A percentile compares a stretch with the other conserved stretches of the same genome.
These are phyloP conservation scores for Leishmania aethiopica DNA, from an alignment of 208 protist species.

Conservation along the genomic window DNA sequence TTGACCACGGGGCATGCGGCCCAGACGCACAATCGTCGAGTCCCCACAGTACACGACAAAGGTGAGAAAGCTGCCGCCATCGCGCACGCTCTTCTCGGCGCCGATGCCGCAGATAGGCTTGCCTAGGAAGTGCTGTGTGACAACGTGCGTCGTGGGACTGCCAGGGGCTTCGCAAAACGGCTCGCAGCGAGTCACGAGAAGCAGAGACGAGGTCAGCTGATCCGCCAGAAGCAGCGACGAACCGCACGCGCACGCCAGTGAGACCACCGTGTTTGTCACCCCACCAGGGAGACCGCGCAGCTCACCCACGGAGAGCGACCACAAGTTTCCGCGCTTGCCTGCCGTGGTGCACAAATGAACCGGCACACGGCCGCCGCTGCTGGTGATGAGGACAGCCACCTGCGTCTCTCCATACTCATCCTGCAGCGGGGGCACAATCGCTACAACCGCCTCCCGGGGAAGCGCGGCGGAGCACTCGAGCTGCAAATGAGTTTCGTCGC, in stretches of 20 bases:
- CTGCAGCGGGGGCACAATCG: constrained; percentile 26
- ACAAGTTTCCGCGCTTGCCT: neutral
- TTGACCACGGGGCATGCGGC: constrained; percentile 39
- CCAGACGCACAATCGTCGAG: constrained; percentile 43
- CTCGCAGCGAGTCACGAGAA: constrained; percentile 43
- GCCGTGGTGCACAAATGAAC: constrained; percentile 14
- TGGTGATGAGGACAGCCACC: constrained; percentile 43
- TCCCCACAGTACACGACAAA: constrained; percentile 61
- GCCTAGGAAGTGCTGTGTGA: constrained; percentile 46
- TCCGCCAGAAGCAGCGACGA: constrained; percentile 50
- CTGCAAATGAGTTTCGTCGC: constrained; percentile 17
- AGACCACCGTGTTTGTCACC: constrained; percentile 24
- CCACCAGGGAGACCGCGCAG: constrained; percentile 4
- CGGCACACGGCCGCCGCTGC: constrained; percentile 44
- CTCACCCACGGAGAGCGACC: constrained; percentile 15
- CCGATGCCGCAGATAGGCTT: constrained; percentile 41
- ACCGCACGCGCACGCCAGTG: constrained; percentile 20
- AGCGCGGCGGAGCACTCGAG: constrained; percentile 19
- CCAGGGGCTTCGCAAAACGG: constrained; percentile 34
- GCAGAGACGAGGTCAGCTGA: constrained; percentile 35
- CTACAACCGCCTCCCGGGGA: constrained; percentile 9
- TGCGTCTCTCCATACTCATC: constrained; percentile 10
- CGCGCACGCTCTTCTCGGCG: constrained; percentile 24
- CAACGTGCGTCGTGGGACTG: constrained; percentile 36
- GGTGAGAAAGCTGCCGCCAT: constrained; percentile 28